A percentile compares a stretch with the other conserved stretches of the same genome.
Evolutionary conservation across 345 rosid species (phyloP).

Genomic region (Murraya koenigii): DNA sequence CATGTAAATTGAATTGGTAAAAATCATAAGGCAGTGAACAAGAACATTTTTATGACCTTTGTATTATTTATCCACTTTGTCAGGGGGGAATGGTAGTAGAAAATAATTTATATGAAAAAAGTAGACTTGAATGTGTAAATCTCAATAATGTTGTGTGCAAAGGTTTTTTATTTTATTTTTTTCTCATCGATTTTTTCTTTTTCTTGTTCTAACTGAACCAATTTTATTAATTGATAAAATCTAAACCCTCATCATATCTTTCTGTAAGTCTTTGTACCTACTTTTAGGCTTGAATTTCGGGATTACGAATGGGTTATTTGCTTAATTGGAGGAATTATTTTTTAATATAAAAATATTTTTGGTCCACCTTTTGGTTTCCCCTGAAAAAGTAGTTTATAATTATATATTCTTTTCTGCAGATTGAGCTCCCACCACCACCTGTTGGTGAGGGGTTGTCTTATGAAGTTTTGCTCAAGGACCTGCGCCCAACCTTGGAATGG

Average conservation of each 20-base stretch:
- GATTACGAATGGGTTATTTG: neutral
- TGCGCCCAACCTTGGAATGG: slow-evolving; percentile 71
- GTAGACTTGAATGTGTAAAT: neutral
- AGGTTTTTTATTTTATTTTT: neutral
- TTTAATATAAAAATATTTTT: too few species aligned
- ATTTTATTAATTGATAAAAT: neutral
- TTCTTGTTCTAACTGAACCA: neutral
- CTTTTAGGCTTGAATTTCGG: neutral
- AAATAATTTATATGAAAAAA: neutral
- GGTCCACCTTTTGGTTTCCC: neutral
- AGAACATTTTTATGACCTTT: neutral
- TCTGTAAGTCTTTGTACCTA: neutral
- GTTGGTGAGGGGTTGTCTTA: slow-evolving; percentile 51
- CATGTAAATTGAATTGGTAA: neutral
- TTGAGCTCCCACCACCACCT: slow-evolving; percentile 53
- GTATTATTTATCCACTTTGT: neutral
- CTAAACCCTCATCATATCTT: neutral
- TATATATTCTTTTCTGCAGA: slow-evolving; percentile 24
- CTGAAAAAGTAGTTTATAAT: neutral
- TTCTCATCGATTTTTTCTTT: neutral
- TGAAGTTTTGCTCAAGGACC: slow-evolving; percentile 38
- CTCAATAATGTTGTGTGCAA: neutral
- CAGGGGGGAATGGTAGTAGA: neutral
- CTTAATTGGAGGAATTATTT: neutral
- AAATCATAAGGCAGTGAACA: neutral